These are phyloP conservation scores for Tephrocybe sp. DNA, from an alignment of 768 basidiomycete species.

Conservation along the genomic window DNA sequence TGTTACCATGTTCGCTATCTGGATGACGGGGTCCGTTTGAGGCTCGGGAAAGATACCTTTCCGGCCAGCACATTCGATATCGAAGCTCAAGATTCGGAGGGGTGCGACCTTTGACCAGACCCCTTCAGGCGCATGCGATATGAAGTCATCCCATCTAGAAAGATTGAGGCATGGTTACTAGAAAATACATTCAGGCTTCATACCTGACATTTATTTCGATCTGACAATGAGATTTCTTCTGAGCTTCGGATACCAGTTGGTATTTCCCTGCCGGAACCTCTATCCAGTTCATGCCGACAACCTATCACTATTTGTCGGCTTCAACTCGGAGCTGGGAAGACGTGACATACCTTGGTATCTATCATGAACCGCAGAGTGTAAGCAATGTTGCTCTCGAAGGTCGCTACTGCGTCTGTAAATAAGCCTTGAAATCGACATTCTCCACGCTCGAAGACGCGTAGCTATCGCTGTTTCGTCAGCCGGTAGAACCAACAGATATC, in stretches of 20 bases:
- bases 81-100: conserved; percentile 91
- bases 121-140: conserved; percentile 90
- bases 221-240: conserved; percentile 82
- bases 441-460: conserved; percentile 72
- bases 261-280: conserved; percentile 88
- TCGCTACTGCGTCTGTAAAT: conserved; percentile 55
- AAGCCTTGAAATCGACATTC: conserved; percentile 67
- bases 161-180: conserved; percentile 2
- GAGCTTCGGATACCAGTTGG: conserved; percentile 50
- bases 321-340: conserved; percentile 8
- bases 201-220: conserved; percentile 82
- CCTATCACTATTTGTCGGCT: conserved; percentile 40
- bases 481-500: background rate
- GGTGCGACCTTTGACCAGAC: conserved; percentile 93
- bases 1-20: conserved; percentile 99
- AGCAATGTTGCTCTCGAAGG: conserved; percentile 93
- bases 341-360: conserved; percentile 72
- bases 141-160: conserved; percentile 76
- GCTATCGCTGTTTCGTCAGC: conserved; percentile 24
- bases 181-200: conserved; percentile 11
- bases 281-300: conserved; percentile 99
- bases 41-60: conserved; percentile 98
- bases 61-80: conserved; percentile 98
- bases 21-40: conserved; percentile 89
- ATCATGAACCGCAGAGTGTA: conserved; percentile 97